A percentile compares a stretch with the other conserved stretches of the same genome.
These are phyloP conservation scores for Vicia sativa DNA, from an alignment of 306 rosid species.

Conservation along the genomic window DNA sequence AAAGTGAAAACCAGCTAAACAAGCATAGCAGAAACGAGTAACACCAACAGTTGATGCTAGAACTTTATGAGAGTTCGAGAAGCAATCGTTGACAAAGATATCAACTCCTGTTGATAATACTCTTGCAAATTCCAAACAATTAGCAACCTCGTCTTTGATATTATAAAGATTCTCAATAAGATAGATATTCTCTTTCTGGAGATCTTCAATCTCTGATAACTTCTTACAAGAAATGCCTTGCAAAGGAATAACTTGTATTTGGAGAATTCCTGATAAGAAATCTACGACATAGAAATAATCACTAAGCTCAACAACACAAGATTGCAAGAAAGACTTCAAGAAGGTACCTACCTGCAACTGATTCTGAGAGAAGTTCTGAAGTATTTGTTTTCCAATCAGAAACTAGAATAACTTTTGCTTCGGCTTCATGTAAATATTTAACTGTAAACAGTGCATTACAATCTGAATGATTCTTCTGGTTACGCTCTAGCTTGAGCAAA, in stretches of 20 bases:
- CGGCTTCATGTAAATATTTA: slow-evolving; percentile 60
- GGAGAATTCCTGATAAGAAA: slow-evolving; percentile 60
- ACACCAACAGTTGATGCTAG: slow-evolving; percentile 89
- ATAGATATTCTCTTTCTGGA: slow-evolving; percentile 58
- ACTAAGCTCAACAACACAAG: slow-evolving; percentile 28
- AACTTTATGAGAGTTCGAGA: slow-evolving; percentile 77
- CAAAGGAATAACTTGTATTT: slow-evolving; percentile 60
- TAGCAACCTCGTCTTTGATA: slow-evolving; percentile 79
- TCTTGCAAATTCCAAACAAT: slow-evolving; percentile 66
- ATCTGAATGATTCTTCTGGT: slow-evolving; percentile 41
- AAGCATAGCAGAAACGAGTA: slow-evolving; percentile 72
- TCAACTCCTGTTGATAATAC: slow-evolving; percentile 69
- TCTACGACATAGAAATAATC: slow-evolving; percentile 49
- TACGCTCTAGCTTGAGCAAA: slow-evolving; percentile 50
- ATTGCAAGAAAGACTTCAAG: slow-evolving; percentile 37
- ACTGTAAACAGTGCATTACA: slow-evolving; percentile 58
- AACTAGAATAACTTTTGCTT: slow-evolving; percentile 71
- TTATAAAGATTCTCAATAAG: slow-evolving; percentile 74
- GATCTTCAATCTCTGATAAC: slow-evolving; percentile 42
- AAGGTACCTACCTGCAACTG: slow-evolving; percentile 81
- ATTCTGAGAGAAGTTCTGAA: slow-evolving; percentile 39
- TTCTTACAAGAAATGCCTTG: slow-evolving; percentile 43
- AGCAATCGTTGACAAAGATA: slow-evolving; percentile 83
- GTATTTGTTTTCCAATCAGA: slow-evolving; percentile 65
- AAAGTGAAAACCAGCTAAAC: slow-evolving; percentile 85